Evolutionary conservation across 768 basidiomycete genomes (phyloP).

Genomic region (Leucosporidium yakuticum): DNA sequence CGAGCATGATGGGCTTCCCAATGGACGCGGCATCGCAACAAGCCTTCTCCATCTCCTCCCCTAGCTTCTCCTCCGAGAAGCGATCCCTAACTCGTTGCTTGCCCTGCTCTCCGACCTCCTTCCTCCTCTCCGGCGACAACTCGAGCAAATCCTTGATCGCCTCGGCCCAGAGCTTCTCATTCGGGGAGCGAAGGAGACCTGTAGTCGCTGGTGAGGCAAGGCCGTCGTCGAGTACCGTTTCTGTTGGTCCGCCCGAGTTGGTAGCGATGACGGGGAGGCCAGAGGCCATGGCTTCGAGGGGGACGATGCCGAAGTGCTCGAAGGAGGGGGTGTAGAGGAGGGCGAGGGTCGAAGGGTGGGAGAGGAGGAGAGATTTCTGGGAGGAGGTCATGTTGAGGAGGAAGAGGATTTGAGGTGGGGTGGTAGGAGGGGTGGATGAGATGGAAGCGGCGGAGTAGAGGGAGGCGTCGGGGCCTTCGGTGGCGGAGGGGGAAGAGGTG

Average conservation of each 20-base stretch:
- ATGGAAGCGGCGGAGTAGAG: conserved; percentile 11
- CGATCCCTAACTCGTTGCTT: conserved; percentile 56
- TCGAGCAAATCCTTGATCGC: conserved; percentile 56
- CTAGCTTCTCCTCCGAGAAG: conserved; percentile 61
- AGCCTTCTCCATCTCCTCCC: conserved; percentile 42
- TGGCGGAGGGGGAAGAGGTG: conserved; percentile 8
- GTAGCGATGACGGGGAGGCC: conserved; percentile 85
- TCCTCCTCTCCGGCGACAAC: conserved; percentile 46
- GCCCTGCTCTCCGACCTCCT: conserved; percentile 54
- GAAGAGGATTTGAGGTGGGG: conserved; percentile 59
- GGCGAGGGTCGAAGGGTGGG: conserved; percentile 51
- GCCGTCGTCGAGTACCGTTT: conserved; percentile 60
- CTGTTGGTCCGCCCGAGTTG: conserved; percentile 76
- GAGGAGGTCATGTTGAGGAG: conserved; percentile 74
- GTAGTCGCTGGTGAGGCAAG: conserved; percentile 47
- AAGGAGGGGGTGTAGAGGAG: conserved; percentile 89
- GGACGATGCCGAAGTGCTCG: conserved; percentile 96
- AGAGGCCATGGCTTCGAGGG: conserved; percentile 88
- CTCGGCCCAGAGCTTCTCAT: conserved; percentile 62
- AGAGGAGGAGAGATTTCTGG: conserved; percentile 12
- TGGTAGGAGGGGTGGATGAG: conserved; percentile 23
- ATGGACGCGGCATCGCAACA: conserved; percentile 51
- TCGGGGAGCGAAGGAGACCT: conserved; percentile 68
- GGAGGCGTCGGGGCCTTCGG: not conserved
- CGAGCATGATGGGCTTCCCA: conserved; percentile 19